Evolutionary conservation across 2,329 filamentous ascomycete species (phyloP), one percentile per base, ranked within the genome.

Genomic region (Nemania sp.): DNA sequence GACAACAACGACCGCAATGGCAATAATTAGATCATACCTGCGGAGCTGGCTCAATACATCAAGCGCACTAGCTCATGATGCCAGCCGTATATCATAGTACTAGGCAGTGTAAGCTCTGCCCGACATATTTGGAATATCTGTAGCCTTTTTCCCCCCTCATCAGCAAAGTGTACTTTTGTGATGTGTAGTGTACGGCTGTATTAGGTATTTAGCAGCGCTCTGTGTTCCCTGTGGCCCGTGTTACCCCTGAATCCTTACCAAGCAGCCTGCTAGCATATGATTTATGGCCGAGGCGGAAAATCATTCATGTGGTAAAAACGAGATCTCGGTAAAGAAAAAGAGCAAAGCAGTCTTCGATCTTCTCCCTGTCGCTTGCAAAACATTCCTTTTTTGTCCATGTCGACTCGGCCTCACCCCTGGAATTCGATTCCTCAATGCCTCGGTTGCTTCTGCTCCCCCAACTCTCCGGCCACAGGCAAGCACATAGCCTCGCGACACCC

Each of bases 81-180:
- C 50, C 47, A 34, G 54, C 35, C 11, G 17, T 39, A 55, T 47
- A 53, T 40, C 34, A 60, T 43, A n/a, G n/a, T n/a, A n/a, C n/a
- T n/a, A n/a, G n/a, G n/a, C n/a, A n/a, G n/a, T n/a, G n/a, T n/a
- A n/a, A 59, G 45, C 37, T 49, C 51, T 48, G 43, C 34, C 48
- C 56, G n/a, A 53, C 53, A 11, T 65, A 65, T 65, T 65, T 65
- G 62, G 62, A 65, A 65, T 65, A 59, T 46, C 9, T 45, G 48
- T 42, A 21, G 49, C 40, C 37, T 10, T 35, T 47, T 51, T 54
- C 25, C 35, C 15, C n/a, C 17, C 20, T 10, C 29, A 39, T 29
- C 25, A 29, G 25, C 25, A 29, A 4, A 4, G 3, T 34, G 12
- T 50, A 43, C 53, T 57, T 59, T 42, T 43, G 54, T 34, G 47